A percentile compares a stretch with the other conserved stretches of the same genome.
These are phyloP conservation scores for Schizosaccharomyces pombe DNA, from an alignment of 805 yeast genomes.

Conservation along the genomic window DNA sequence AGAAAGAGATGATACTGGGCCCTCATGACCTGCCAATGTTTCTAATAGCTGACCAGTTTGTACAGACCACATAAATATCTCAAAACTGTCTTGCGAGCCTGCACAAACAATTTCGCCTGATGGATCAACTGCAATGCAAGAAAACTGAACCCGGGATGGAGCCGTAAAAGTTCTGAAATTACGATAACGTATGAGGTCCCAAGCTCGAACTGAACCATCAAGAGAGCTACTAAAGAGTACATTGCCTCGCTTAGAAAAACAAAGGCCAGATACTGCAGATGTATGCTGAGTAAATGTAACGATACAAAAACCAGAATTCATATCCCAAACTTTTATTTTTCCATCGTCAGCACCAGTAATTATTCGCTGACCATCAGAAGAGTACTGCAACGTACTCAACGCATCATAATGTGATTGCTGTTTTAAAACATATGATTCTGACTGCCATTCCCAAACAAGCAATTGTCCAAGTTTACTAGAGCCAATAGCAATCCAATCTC, in stretches of 20 bases:
- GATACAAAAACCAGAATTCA: slow-evolving; percentile 71
- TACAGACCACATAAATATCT: slow-evolving; percentile 88
- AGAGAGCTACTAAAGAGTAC: slow-evolving; percentile 76
- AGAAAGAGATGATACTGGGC: slow-evolving; percentile 71
- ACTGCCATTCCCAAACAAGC: slow-evolving; percentile 95
- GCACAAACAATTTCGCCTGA: slow-evolving; percentile 94
- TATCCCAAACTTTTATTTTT: slow-evolving; percentile 89
- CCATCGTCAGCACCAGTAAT: slow-evolving; percentile 95
- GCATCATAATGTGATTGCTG: slow-evolving; percentile 96
- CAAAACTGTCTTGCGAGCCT: slow-evolving; percentile 72
- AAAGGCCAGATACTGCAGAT: slow-evolving; percentile 67
- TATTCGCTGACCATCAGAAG: slow-evolving; percentile 82
- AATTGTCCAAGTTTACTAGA: slow-evolving; percentile 78
- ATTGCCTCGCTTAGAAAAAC: slow-evolving; percentile 72
- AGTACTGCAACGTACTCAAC: slow-evolving; percentile 58
- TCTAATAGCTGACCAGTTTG: slow-evolving; percentile 85
- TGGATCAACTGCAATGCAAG: slow-evolving; percentile 80
- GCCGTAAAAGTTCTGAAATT: slow-evolving; percentile 90
- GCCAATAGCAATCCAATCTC: slow-evolving; percentile 96
- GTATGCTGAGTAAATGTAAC: slow-evolving; percentile 82
- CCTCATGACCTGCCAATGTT: slow-evolving; percentile 76
- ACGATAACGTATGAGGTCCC: slow-evolving; percentile 83
- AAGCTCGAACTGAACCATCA: slow-evolving; percentile 93
- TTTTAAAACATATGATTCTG: slow-evolving; percentile 79
- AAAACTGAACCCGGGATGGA: slow-evolving; percentile 66